Evolutionary conservation across 495 filamentous ascomycete genomes (phyloP).

Genomic region (Neurospora sp.): DNA sequence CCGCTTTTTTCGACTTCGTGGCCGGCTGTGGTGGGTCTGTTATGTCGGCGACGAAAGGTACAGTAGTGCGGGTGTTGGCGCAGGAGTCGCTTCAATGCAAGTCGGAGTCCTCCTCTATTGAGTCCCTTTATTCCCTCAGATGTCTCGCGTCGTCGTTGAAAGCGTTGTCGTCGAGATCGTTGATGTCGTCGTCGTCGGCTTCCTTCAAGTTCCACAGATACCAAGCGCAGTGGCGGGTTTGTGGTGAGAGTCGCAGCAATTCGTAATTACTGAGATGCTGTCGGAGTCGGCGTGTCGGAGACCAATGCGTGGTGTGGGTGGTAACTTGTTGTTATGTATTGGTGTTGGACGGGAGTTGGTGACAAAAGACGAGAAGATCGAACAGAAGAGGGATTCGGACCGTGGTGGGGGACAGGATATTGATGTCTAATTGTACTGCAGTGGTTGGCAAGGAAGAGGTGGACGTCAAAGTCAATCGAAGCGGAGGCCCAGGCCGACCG

Average conservation of each 20-base stretch:
- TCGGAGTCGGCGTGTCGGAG: not conserved
- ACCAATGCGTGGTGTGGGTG: not conserved
- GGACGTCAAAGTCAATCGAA: conserved; percentile 4
- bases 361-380: conserved; percentile 7
- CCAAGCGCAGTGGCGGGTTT: not conserved
- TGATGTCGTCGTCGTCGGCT: not conserved
- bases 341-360: conserved; percentile 8
- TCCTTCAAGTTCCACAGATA: not conserved
- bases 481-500: conserved; percentile 10
- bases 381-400: conserved; percentile 10
- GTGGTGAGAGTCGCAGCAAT: not conserved
- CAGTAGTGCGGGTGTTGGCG: not conserved
- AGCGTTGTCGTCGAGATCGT: not conserved
- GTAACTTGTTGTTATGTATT: not conserved
- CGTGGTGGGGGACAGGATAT: conserved; percentile 25
- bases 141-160: not conserved
- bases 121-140: not conserved
- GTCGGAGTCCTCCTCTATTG: not conserved
- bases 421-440: conserved; percentile 23
- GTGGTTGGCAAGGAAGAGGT: not conserved
- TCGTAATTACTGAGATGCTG: not conserved
- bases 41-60: not conserved
- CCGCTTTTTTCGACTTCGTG: conserved; percentile 1
- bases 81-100: not conserved
- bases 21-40: not conserved